These are phyloP conservation scores for Coelastrella sp. DNA, from an alignment of 139 green algal species.

Conservation along the genomic window DNA sequence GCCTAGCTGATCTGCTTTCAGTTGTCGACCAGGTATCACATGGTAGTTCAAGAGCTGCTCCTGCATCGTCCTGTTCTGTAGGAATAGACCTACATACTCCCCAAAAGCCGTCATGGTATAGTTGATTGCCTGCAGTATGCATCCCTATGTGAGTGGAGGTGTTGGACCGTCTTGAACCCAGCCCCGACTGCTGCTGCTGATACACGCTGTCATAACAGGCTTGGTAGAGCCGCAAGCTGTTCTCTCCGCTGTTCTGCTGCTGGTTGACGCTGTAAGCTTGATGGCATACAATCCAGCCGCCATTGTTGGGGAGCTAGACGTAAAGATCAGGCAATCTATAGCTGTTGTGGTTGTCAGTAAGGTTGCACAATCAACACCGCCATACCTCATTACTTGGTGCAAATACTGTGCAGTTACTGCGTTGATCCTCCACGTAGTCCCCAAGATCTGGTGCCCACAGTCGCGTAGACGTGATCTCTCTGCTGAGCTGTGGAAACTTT, in stretches of 20 bases:
- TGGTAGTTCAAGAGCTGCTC: constrained; percentile 18
- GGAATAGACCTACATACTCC: constrained; percentile 16
- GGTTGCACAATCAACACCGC: not conserved
- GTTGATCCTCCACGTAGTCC: not conserved
- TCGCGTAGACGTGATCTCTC: not conserved
- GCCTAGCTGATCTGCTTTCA: not conserved
- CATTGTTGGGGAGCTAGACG: not conserved
- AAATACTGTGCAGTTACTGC: not conserved
- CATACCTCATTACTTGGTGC: constrained; percentile 1
- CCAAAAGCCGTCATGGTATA: constrained; percentile 7
- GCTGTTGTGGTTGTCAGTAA: not conserved
- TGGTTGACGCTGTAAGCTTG: no score
- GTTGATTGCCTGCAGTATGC: constrained; percentile 7
- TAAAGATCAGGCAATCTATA: no score
- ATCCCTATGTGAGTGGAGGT: no score
- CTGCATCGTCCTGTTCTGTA: constrained; percentile 33
- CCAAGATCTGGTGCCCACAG: not conserved
- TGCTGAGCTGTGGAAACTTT: not conserved
- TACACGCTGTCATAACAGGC: no score
- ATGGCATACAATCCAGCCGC: not conserved
- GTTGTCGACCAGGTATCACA: not conserved
- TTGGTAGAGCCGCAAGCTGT: no score
- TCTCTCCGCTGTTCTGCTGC: no score
- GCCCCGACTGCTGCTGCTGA: no score
- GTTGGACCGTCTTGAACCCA: no score